A percentile compares a stretch with the other conserved stretches of the same genome.
Conservation (phyloP, 306 rosid genomes). For the Mucuna pruriens region DNA sequence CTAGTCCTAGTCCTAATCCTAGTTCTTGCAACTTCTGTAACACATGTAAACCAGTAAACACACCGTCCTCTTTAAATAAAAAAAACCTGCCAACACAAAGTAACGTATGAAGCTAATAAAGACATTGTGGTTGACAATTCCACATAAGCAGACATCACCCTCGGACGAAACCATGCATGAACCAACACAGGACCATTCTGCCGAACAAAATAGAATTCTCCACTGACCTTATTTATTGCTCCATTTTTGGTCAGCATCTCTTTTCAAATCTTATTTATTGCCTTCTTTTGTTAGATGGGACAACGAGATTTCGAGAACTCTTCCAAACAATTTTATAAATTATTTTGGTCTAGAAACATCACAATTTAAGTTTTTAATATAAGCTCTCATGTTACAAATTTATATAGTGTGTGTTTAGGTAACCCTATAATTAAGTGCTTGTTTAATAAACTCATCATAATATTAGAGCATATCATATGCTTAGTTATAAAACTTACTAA, state of each 20-base stretch:
- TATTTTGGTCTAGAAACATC: neutral
- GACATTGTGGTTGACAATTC: conserved; percentile 31
- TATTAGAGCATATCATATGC: too few species aligned
- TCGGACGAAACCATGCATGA: neutral
- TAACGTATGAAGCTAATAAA: neutral
- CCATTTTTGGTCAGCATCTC: neutral
- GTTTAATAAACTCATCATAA: too few species aligned
- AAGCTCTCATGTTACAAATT: neutral
- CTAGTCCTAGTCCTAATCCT: too few species aligned
- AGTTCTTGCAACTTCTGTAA: too few species aligned
- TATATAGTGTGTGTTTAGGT: too few species aligned
- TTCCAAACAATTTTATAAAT: neutral
- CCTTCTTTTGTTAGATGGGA: neutral
- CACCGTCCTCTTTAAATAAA: conserved; percentile 30
- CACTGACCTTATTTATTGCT: conserved; percentile 6
- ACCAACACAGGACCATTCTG: neutral
- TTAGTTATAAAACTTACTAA: too few species aligned
- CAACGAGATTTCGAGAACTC: neutral
- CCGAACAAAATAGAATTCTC: conserved; percentile 5
- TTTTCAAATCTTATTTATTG: neutral
- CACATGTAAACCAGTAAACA: neutral
- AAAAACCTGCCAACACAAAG: neutral
- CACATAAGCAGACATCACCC: neutral
- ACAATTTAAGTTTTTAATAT: neutral
- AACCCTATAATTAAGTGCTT: too few species aligned